These are phyloP conservation scores for Dactylis glomerata DNA, from an alignment of 176 grass and related monocot species.

Conservation along the genomic window DNA sequence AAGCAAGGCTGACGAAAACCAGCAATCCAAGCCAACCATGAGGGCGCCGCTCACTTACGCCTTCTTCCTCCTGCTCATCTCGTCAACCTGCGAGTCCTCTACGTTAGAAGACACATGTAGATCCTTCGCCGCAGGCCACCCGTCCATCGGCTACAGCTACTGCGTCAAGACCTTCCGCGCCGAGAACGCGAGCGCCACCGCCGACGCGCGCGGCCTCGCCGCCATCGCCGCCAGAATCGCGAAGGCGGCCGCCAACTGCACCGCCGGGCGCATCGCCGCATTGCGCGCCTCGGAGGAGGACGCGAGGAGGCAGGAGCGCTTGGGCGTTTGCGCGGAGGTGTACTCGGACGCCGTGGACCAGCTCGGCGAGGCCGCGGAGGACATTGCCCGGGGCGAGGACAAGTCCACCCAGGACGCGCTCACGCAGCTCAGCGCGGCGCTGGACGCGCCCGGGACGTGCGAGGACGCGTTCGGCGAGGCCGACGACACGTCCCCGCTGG, in stretches of 20 bases:
- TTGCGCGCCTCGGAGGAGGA: constrained; percentile 44
- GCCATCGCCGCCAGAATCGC: constrained; percentile 46
- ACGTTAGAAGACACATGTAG: constrained; percentile 50
- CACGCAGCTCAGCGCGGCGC: constrained; percentile 47
- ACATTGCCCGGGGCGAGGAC: constrained; percentile 15
- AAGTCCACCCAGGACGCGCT: constrained; percentile 23
- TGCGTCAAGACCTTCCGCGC: constrained; percentile 49
- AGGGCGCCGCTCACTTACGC: not conserved
- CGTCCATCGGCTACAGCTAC: constrained; percentile 42
- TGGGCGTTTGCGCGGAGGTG: constrained; percentile 50
- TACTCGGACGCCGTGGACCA: constrained; percentile 57
- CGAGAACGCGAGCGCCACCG: constrained; percentile 29
- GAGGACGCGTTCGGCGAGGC: constrained; percentile 57
- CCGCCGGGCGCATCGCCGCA: constrained; percentile 31
- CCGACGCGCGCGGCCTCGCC: constrained; percentile 35
- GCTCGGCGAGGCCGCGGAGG: constrained; percentile 36
- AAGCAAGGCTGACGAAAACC: not conserved
- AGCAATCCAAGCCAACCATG: not conserved
- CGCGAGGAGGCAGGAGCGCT: constrained; percentile 4
- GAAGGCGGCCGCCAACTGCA: constrained; percentile 33
- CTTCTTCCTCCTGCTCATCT: constrained; percentile 14
- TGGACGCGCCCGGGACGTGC: constrained; percentile 53
- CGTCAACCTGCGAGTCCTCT: not conserved
- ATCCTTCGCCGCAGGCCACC: constrained; percentile 33
- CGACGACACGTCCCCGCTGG: constrained; percentile 47